Percentiles rank a stretch among this genome's conserved stretches.
Evolutionary conservation across 2,329 filamentous ascomycete genomes (phyloP).

Genomic region (Dactylonectria macrodidyma): DNA sequence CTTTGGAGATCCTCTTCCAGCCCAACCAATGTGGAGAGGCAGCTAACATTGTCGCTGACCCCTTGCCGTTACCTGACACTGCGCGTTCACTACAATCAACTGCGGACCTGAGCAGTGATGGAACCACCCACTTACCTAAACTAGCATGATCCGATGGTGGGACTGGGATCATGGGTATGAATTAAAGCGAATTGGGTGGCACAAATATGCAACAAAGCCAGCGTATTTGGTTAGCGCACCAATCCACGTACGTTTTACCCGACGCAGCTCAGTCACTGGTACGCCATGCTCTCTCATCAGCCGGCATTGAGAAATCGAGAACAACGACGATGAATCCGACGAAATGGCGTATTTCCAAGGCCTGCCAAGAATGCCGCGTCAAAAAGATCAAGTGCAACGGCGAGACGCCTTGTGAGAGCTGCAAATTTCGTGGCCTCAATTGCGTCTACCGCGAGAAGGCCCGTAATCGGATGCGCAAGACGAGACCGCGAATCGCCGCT

Average conservation of each 20-base stretch:
- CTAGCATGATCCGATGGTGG: background rate
- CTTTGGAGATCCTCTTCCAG: too few species aligned
- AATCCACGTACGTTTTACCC: conserved; percentile 15
- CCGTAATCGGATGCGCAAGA: conserved; percentile 48
- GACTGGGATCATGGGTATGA: background rate
- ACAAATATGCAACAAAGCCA: conserved; percentile 19
- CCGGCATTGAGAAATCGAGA: conserved; percentile 18
- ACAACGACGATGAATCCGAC: conserved; percentile 44
- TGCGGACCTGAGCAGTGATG: background rate
- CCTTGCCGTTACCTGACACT: background rate
- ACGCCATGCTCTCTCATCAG: conserved; percentile 29
- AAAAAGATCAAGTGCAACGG: conserved; percentile 54
- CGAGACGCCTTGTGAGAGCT: conserved; percentile 49
- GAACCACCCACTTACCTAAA: background rate
- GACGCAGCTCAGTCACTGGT: conserved; percentile 29
- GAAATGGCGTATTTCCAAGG: conserved; percentile 53
- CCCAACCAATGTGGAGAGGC: too few species aligned
- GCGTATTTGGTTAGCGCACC: conserved; percentile 5
- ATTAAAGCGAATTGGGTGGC: conserved; percentile 10
- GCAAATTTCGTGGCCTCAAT: conserved; percentile 43
- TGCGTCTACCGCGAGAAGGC: conserved; percentile 53
- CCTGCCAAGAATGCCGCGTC: conserved; percentile 52
- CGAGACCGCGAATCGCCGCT: conserved; percentile 40
- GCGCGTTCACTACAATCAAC: background rate
- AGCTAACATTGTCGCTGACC: too few species aligned